Evolutionary conservation across 2,329 filamentous ascomycete species (phyloP), one percentile per base, ranked within the genome.

Genomic region (Colletotrichum sp.): DNA sequence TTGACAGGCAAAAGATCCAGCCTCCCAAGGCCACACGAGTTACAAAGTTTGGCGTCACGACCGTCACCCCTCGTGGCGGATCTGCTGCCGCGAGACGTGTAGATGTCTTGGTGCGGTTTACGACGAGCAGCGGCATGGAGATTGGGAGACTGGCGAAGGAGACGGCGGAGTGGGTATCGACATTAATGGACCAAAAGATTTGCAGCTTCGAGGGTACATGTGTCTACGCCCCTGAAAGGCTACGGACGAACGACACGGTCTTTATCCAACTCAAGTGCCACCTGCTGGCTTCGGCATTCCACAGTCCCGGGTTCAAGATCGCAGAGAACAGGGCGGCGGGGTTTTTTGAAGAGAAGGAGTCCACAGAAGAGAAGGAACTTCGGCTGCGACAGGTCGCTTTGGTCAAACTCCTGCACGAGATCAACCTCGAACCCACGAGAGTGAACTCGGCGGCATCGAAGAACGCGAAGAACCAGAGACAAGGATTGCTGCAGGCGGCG

Each of bases 231-330:
- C 96, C 96, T 0, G 96, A 99, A 72, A 89, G 92, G 63, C 85
- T 99, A 64, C 90, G 95, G 66, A 97, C 96, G 10, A 98, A 98
- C 81, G 97, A 99, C 80, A 99, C 96, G 0, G 90, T 99, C n/a
- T 98, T 96, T 80, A 84, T 99, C 8, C 97, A 99, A 83, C 85
- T 99, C 60, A 90, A 91, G 70, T 97, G 94, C 81, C 98, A 90
- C 71, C 83, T 99, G 52, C 88, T 97, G 18, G 91, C 88, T 74
- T 91, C 91, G 21, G 94, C 95, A 0, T 99, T 99, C 80, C 90
- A 93, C 66, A 89, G 88, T 59, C 88, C 87, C 5, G 88, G 88
- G 4, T 92, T 96, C 67, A 87, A 91, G 59, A 89, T 92, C 61
- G 88, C 92, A 1, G 89, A 92, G 67, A 97, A 98, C 80, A 90